phyloP scores from a whole-genome alignment of 306 rosid species.

The cucumber (Cucumis sativus) region DNA sequence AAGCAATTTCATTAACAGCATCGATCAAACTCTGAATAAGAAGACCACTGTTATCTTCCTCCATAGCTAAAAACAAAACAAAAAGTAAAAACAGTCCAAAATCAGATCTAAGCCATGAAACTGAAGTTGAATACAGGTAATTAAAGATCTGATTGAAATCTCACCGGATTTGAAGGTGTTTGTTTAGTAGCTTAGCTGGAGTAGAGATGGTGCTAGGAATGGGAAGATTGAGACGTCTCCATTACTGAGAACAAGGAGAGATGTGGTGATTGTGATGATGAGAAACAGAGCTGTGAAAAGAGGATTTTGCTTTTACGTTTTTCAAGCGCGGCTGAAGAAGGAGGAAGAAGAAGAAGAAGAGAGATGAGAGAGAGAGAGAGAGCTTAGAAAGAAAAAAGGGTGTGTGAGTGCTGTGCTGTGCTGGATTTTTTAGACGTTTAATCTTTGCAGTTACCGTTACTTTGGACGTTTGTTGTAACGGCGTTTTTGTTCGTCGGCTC shows the following conservation, averaged over 20 bases:
- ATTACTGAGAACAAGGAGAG: not conserved
- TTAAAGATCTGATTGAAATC: not conserved
- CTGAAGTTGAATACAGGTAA: not conserved
- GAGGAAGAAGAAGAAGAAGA: too few species aligned
- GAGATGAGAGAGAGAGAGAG: not conserved
- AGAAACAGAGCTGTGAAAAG: not conserved
- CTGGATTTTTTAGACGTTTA: slow-evolving; percentile 4
- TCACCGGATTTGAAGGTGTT: not conserved
- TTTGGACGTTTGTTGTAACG: not conserved
- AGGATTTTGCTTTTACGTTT: not conserved
- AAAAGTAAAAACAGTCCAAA: not conserved
- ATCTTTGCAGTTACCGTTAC: not conserved
- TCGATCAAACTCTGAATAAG: slow-evolving; percentile 41
- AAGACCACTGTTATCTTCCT: slow-evolving; percentile 38
- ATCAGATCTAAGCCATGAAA: slow-evolving; percentile 20
- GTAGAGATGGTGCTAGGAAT: not conserved
- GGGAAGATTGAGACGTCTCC: not conserved
- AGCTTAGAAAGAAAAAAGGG: not conserved
- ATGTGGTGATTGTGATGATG: not conserved
- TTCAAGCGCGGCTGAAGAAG: not conserved
- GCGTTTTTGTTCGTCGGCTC: not conserved
- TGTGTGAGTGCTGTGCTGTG: not conserved
- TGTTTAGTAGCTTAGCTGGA: not conserved
- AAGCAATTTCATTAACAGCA: slow-evolving; percentile 46
- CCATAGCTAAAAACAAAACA: slow-evolving; percentile 29